Evolutionary conservation across 2,329 filamentous ascomycete genomes (phyloP), one percentile per base, ranked within the genome.

Genomic region (Microdochium trichocladiopsis): DNA sequence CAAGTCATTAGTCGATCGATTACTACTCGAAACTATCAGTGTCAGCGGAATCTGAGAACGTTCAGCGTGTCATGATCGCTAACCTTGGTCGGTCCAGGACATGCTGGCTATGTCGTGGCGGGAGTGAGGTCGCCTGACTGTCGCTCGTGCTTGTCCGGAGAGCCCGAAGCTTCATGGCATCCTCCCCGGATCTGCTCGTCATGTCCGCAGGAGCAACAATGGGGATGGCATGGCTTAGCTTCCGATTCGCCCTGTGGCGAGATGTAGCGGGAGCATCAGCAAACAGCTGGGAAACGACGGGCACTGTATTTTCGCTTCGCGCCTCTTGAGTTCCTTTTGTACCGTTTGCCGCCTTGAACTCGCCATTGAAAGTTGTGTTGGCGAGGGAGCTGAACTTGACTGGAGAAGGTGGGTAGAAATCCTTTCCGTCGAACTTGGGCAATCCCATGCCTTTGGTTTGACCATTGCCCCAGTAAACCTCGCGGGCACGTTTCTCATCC

Each of bases 371-470:
- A n/a, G n/a, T n/a, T 11, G 21, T 49, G 28, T 53, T 11, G 37
- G 22, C 18, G 45, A 54, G 25, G 18, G 45, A 16, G 18, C 31
- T 9, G 50, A 66, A 59, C 60, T 78, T 79, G 55, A 66, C 62
- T 1, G 79, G 78, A 1, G 81, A 83, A 2, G 79, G 68, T 25
- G 77, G 79, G 55, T 84, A 85, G 58, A 85, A 85, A 61, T 84
- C 75, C 62, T 82, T 83, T 23, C 83, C 82, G 57, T 86, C 82
- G 58, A 82, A 86, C 63, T 82, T 84, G 31, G 82, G 82, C 41
- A 84, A 67, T 2, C 80, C 78, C 31, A 69, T 72, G 49, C 76
- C 70, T 56, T 75, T 72, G 25, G 67, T 71, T 43, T 80, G 74
- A 16, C 77, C 75, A 45, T 78, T 76, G 10, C 78, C 80, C 79